Percentiles rank a stretch among this genome's conserved stretches.
Conservation (phyloP, 192 early-diverging fungal species). For the Phlyctochytrium arcticum region DNA sequence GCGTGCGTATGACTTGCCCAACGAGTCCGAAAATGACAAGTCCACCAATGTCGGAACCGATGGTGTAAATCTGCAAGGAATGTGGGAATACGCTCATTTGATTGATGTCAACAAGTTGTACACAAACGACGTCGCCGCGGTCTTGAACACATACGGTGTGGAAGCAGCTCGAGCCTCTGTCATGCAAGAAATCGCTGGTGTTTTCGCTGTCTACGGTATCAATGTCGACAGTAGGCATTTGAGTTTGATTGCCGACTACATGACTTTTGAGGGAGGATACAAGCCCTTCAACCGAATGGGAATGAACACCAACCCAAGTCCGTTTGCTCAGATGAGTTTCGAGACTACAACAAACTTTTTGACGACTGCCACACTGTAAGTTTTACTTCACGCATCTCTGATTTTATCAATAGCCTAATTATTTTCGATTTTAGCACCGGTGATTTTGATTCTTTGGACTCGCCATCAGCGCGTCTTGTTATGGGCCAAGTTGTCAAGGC, state of each 20-base stretch:
- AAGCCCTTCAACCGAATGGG: conserved; percentile 97
- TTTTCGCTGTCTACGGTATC: conserved; percentile 95
- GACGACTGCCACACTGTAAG: conserved; percentile 74
- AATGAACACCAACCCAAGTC: conserved; percentile 85
- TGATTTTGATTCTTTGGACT: conserved; percentile 82
- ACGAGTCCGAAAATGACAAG: conserved; percentile 76
- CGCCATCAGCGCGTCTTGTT: conserved; percentile 90
- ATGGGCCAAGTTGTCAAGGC: conserved; percentile 88
- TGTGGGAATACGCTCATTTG: conserved; percentile 72
- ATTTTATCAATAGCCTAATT: not conserved
- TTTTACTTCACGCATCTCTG: not conserved
- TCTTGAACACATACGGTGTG: conserved; percentile 91
- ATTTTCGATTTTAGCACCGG: conserved; percentile 41
- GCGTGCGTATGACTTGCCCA: conserved; percentile 74
- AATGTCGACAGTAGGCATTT: conserved; percentile 92
- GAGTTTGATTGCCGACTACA: conserved; percentile 95
- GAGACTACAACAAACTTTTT: conserved; percentile 96
- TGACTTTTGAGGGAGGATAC: conserved; percentile 99
- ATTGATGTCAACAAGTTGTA: conserved; percentile 85
- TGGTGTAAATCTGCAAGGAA: conserved; percentile 85
- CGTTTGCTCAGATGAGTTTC: conserved; percentile 98
- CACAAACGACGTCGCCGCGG: conserved; percentile 96
- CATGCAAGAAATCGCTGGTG: conserved; percentile 84
- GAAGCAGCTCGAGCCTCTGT: conserved; percentile 93
- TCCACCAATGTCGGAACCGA: conserved; percentile 75